These are phyloP conservation scores for Parascedosporium putredinis DNA, from an alignment of 2,329 filamentous ascomycete species.

Conservation along the genomic window DNA sequence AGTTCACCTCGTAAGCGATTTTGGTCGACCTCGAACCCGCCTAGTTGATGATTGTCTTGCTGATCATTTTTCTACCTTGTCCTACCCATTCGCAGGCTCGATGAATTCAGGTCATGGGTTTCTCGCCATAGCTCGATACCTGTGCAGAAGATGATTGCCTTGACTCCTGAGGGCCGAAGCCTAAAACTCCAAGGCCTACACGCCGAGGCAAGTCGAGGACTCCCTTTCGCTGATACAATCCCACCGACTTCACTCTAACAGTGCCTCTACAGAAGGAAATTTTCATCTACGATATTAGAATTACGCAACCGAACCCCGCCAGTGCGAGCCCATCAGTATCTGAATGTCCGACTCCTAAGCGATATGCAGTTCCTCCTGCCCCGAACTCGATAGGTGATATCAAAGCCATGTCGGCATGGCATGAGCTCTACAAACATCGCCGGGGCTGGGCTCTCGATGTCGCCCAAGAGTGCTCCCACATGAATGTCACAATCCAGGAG, in stretches of 20 bases:
- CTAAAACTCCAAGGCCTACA: constrained; percentile 72
- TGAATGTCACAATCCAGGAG: constrained; percentile 51
- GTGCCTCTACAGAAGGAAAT: constrained; percentile 86
- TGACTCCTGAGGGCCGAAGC: constrained; percentile 76
- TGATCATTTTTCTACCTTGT: constrained; percentile 16
- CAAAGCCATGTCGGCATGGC: constrained; percentile 78
- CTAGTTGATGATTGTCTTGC: not conserved
- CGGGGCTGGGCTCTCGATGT: constrained; percentile 68
- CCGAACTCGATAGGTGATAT: constrained; percentile 79
- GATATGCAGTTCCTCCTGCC: constrained; percentile 50
- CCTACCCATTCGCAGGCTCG: constrained; percentile 64
- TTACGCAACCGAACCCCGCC: constrained; percentile 47
- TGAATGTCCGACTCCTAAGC: constrained; percentile 40
- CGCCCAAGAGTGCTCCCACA: constrained; percentile 56
- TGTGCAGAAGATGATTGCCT: constrained; percentile 68
- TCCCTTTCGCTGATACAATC: constrained; percentile 3
- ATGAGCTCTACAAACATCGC: constrained; percentile 70
- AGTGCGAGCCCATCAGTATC: constrained; percentile 31
- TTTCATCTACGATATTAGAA: constrained; percentile 81
- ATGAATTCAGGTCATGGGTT: constrained; percentile 77
- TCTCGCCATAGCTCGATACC: constrained; percentile 64
- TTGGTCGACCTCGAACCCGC: not conserved
- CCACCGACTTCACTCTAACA: too few species aligned
- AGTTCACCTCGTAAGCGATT: constrained; percentile 57
- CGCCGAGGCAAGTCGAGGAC: constrained; percentile 52